Evolutionary conservation across 306 rosid species (phyloP).

Genomic region (Arachis hypogaea): DNA sequence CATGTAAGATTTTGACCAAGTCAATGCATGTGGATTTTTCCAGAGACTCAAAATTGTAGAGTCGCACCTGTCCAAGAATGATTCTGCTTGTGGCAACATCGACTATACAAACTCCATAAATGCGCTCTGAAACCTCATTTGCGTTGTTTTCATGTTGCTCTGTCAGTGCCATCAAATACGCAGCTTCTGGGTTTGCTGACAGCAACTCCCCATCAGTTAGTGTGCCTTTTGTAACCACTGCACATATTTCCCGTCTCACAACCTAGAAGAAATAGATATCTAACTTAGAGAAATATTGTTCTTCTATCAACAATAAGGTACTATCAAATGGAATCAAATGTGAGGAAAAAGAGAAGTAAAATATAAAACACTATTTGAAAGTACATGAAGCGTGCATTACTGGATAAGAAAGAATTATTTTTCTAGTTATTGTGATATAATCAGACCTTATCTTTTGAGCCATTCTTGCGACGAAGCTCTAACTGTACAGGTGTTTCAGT

Average conservation of each 20-base stretch:
- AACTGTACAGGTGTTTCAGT: slow-evolving; percentile 98
- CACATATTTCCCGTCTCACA: slow-evolving; percentile 95
- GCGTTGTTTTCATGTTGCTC: slow-evolving; percentile 55
- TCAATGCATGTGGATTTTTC: slow-evolving; percentile 19
- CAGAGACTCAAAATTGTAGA: slow-evolving; percentile 15
- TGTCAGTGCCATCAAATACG: slow-evolving; percentile 81
- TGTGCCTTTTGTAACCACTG: slow-evolving; percentile 88
- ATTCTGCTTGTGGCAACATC: slow-evolving; percentile 83
- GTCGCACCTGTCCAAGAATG: slow-evolving; percentile 88
- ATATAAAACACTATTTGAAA: slow-evolving; percentile 12
- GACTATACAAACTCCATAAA: slow-evolving; percentile 81
- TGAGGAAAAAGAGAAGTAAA: slow-evolving; percentile 2
- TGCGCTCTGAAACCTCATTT: slow-evolving; percentile 51
- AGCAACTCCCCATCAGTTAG: slow-evolving; percentile 86
- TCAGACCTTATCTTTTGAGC: slow-evolving; percentile 86
- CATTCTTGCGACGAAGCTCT: slow-evolving; percentile 86
- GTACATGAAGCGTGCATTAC: too few relatives aligned
- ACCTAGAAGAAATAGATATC: slow-evolving; percentile 55
- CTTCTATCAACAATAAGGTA: slow-evolving; percentile 19
- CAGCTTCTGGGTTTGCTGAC: slow-evolving; percentile 82
- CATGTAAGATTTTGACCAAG: slow-evolving; percentile 11
- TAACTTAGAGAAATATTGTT: slow-evolving; percentile 25
- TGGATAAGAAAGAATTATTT: slow-evolving; percentile 24
- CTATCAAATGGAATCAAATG: not conserved
- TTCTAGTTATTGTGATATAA: slow-evolving; percentile 14